Evolutionary conservation across 2,329 filamentous ascomycete species (phyloP).

Genomic region (Microdochium nivale): DNA sequence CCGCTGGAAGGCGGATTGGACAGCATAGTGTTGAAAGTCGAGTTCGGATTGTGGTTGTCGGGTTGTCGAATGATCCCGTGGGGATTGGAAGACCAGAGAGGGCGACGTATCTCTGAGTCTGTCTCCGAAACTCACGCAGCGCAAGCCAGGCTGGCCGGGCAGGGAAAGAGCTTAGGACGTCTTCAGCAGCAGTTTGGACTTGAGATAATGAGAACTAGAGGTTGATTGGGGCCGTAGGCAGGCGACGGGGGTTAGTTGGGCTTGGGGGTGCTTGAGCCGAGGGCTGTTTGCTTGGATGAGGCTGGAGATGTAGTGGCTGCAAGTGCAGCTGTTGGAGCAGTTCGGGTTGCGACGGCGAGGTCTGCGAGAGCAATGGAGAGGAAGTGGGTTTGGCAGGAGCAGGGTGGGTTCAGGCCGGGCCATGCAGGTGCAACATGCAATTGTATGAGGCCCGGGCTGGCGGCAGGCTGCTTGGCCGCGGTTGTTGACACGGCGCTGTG

Average conservation of each 20-base stretch:
- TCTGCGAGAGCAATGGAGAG: neutral
- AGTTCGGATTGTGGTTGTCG: constrained; percentile 58
- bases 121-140: constrained; percentile 23
- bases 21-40: constrained; percentile 69
- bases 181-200: constrained; percentile 23
- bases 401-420: neutral
- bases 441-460: neutral
- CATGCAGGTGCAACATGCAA: neutral
- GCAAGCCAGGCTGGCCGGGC: constrained; percentile 28
- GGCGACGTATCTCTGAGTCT: constrained; percentile 15
- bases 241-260: constrained; percentile 1
- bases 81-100: constrained; percentile 2
- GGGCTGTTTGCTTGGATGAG: neutral
- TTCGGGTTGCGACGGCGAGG: neutral
- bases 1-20: constrained; percentile 58
- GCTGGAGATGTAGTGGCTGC: neutral
- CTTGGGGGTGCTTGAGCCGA: neutral
- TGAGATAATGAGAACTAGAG: constrained; percentile 19
- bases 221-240: constrained; percentile 8
- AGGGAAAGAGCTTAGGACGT: constrained; percentile 14
- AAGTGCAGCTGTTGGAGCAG: neutral
- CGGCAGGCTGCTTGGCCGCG: neutral
- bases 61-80: constrained; percentile 13
- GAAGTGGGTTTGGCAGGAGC: neutral
- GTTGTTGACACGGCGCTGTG: neutral